A percentile compares a stretch with the other conserved stretches of the same genome.
phyloP scores from a whole-genome alignment of 2,329 filamentous ascomycete species.

The Niveomyces coronatus region DNA sequence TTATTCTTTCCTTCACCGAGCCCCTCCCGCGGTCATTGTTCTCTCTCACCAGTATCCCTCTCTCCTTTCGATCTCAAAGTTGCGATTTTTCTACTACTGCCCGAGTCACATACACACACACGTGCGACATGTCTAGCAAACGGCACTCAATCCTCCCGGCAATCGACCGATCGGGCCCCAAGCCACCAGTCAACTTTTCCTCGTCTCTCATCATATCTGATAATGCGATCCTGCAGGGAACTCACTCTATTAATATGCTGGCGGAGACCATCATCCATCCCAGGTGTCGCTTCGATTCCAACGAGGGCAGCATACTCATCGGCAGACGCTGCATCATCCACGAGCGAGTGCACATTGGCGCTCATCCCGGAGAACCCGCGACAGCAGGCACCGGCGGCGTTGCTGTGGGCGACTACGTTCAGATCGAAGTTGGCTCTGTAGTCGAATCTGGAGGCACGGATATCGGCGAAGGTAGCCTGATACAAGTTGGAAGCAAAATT shows the following conservation, averaged over 20 bases:
- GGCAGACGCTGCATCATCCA: slow-evolving; percentile 75
- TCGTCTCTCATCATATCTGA: slow-evolving; percentile 52
- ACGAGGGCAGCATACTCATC: slow-evolving; percentile 66
- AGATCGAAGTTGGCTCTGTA: slow-evolving; percentile 47
- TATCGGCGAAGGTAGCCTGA: slow-evolving; percentile 48
- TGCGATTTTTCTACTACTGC: too few species aligned
- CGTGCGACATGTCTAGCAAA: slow-evolving; percentile 34
- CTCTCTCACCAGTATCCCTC: neutral
- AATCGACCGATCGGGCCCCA: slow-evolving; percentile 42
- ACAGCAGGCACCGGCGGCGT: slow-evolving; percentile 35
- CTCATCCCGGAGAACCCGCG: slow-evolving; percentile 20
- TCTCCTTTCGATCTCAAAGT: neutral
- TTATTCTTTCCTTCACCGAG: slow-evolving; percentile 1
- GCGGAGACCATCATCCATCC: slow-evolving; percentile 79
- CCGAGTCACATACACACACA: neutral
- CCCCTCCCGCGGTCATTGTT: neutral
- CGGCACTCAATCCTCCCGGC: slow-evolving; percentile 47
- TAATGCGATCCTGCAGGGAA: slow-evolving; percentile 54
- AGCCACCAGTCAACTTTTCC: slow-evolving; percentile 52
- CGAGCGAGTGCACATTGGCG: slow-evolving; percentile 54
- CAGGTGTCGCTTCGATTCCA: slow-evolving; percentile 67
- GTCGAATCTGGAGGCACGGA: slow-evolving; percentile 54
- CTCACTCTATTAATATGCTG: slow-evolving; percentile 67
- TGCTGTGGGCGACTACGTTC: slow-evolving; percentile 48
- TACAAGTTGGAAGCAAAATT: slow-evolving; percentile 51